phyloP scores from a whole-genome alignment of 371 early-diverging fungal genomes.

The Mortierella sp. region DNA sequence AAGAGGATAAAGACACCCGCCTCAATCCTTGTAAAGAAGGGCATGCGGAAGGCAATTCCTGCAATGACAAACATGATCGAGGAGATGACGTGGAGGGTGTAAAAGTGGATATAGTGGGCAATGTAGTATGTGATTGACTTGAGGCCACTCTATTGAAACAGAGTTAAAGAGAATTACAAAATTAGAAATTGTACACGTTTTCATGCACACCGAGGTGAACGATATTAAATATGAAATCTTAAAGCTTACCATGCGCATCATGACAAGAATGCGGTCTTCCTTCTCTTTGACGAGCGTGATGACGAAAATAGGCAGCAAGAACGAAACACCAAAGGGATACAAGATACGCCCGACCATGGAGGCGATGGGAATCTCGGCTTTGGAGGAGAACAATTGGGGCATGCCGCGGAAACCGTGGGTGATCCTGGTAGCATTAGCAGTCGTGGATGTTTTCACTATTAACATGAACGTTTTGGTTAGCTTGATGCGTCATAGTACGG shows the following conservation, averaged over 20 bases:
- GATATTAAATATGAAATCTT: not conserved
- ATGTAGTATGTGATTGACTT: constrained; percentile 71
- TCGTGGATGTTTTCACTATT: constrained; percentile 39
- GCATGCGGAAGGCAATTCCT: constrained; percentile 66
- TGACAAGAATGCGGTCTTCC: constrained; percentile 76
- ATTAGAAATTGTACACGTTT: not conserved
- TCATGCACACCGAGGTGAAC: not conserved
- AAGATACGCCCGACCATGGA: constrained; percentile 70
- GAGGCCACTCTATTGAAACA: constrained; percentile 68
- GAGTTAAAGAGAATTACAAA: not conserved
- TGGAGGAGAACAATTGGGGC: constrained; percentile 63
- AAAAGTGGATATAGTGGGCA: constrained; percentile 77
- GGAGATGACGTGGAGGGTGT: constrained; percentile 69
- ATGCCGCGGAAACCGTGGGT: constrained; percentile 74
- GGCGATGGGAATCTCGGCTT: constrained; percentile 64
- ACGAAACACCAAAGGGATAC: constrained; percentile 84
- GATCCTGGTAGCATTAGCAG: constrained; percentile 60
- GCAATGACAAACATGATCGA: constrained; percentile 68
- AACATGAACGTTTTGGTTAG: not conserved
- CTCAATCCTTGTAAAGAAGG: constrained; percentile 72
- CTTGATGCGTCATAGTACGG: not conserved
- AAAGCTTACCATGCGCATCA: constrained; percentile 77
- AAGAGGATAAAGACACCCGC: constrained; percentile 67
- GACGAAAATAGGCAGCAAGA: constrained; percentile 81
- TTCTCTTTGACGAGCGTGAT: constrained; percentile 78